Percentiles rank a stretch among this genome's conserved stretches.
Evolutionary conservation across 306 rosid genomes (phyloP).

Genomic region (Vigna radiata): DNA sequence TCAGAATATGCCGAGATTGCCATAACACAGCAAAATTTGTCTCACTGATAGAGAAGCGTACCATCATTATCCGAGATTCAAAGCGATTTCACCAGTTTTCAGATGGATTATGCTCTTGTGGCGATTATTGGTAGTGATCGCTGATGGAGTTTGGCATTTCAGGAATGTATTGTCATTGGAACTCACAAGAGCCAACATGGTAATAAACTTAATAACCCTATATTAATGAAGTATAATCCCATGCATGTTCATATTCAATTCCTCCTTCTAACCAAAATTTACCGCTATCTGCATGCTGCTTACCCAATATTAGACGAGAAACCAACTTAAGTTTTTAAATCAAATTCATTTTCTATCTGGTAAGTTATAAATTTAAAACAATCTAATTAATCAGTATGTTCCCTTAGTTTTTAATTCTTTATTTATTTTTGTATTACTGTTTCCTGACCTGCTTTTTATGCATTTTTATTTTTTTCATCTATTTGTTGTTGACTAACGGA

Average conservation of each 20-base stretch:
- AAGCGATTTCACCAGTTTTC: constrained; percentile 81
- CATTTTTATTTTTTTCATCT: background rate
- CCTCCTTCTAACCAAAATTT: background rate
- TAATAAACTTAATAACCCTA: constrained; percentile 5
- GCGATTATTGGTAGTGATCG: constrained; percentile 70
- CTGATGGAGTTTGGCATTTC: background rate
- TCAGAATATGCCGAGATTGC: constrained; percentile 77
- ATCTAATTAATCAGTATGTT: background rate
- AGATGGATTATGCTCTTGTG: constrained; percentile 70
- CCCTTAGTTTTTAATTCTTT: background rate
- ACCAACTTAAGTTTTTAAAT: background rate
- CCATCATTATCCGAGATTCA: constrained; percentile 69
- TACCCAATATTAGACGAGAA: background rate
- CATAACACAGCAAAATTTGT: constrained; percentile 68
- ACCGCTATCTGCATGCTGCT: background rate
- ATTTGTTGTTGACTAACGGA: too few relatives aligned
- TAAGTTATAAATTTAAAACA: background rate
- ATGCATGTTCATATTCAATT: constrained; percentile 23
- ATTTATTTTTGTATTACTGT: background rate
- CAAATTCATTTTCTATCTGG: constrained; percentile 33
- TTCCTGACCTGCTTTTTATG: background rate
- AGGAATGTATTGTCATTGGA: background rate
- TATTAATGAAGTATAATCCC: background rate
- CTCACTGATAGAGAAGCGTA: constrained; percentile 63
- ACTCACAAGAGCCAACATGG: background rate